These are phyloP conservation scores for Agarophyton chilense DNA, from an alignment of 23 red algal species.

Conservation along the genomic window DNA sequence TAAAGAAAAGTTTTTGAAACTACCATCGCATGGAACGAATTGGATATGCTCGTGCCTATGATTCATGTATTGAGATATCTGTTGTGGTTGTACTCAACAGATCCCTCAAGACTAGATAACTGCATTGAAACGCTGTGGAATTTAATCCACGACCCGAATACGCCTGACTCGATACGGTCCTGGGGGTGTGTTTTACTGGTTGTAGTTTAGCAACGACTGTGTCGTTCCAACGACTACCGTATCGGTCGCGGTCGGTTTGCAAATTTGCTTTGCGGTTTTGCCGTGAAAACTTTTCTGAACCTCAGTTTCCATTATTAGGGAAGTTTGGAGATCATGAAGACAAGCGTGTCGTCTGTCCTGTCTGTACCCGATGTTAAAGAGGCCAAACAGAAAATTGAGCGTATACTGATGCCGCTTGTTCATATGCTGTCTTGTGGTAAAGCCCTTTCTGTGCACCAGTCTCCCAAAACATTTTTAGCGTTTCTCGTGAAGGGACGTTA, in stretches of 20 bases:
- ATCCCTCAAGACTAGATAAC: slow-evolving; percentile 3
- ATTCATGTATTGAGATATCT: slow-evolving; percentile 29
- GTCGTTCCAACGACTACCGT: neutral
- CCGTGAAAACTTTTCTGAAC: slow-evolving; percentile 9
- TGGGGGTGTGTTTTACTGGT: slow-evolving; percentile 29
- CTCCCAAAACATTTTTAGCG: neutral
- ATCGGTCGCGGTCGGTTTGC: slow-evolving; percentile 22
- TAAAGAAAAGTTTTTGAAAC: slow-evolving; percentile 2
- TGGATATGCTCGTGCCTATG: slow-evolving; percentile 3
- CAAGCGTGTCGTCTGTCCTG: slow-evolving; percentile 34
- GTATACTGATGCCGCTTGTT: slow-evolving; percentile 24
- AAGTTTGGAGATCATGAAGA: slow-evolving; percentile 39
- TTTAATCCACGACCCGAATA: neutral
- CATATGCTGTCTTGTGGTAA: neutral
- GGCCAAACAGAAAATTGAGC: slow-evolving; percentile 17
- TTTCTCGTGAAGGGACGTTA: slow-evolving; percentile 10
- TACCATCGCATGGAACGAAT: neutral
- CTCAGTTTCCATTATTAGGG: neutral
- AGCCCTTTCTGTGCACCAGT: slow-evolving; percentile 9
- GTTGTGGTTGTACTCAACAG: neutral
- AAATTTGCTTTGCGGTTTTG: slow-evolving; percentile 28
- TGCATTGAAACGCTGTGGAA: slow-evolving; percentile 24
- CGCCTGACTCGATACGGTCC: neutral
- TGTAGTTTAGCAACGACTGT: slow-evolving; percentile 12
- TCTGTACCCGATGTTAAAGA: slow-evolving; percentile 8